Conservation (phyloP, 2,329 filamentous ascomycete species). For the Cladorrhinum sp. region DNA sequence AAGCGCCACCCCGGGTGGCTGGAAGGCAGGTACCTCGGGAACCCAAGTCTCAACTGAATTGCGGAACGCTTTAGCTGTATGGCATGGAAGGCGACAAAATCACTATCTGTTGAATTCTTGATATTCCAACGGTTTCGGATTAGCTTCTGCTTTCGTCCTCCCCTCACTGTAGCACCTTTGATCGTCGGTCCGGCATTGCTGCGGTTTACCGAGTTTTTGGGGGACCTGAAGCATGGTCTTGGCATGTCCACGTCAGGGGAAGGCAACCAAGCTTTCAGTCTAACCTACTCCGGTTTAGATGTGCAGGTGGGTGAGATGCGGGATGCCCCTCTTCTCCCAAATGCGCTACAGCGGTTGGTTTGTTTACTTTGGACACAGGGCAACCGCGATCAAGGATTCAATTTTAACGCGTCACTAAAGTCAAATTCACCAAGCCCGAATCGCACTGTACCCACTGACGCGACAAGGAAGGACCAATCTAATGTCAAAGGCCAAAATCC, state of each 20-base stretch:
- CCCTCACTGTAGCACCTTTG: neutral
- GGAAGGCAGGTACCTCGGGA: slow-evolving; percentile 6
- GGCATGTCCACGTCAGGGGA: neutral
- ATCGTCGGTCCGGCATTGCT: neutral
- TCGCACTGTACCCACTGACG: neutral
- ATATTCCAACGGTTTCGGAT: too few relatives aligned
- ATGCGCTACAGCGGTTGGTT: neutral
- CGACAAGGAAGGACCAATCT: too few relatives aligned
- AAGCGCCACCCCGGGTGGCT: slow-evolving; percentile 11
- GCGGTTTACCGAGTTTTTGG: neutral
- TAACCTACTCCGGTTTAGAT: neutral
- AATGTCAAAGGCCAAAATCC: slow-evolving; percentile 33
- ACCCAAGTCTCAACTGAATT: neutral
- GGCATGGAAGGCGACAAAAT: too few relatives aligned
- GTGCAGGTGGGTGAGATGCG: neutral
- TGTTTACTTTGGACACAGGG: slow-evolving; percentile 6
- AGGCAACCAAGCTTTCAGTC: neutral
- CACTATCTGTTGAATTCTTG: too few relatives aligned
- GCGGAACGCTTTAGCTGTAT: too few relatives aligned
- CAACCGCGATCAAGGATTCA: slow-evolving; percentile 6
- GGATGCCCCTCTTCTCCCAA: slow-evolving; percentile 1
- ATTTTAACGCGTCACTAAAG: slow-evolving; percentile 1
- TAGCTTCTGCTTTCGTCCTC: neutral
- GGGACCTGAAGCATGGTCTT: neutral
- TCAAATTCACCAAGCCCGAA: neutral